Base-by-base conservation (phyloP, 176 grass and related monocot genomes). In the Triticum monococcum region DNA sequence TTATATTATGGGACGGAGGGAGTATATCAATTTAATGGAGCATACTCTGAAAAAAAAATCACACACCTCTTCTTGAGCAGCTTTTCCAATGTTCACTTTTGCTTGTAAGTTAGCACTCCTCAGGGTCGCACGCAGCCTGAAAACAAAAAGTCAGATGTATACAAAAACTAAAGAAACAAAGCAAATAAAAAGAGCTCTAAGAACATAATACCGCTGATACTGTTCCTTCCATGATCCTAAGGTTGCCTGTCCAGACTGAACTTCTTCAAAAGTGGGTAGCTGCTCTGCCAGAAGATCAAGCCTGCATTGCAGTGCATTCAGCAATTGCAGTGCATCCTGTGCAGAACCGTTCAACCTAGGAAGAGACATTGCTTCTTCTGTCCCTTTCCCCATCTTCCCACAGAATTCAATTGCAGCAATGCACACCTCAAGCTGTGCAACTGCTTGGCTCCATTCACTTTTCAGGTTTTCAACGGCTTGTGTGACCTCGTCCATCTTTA, bases 81-180 rank as follows among this genome's bases (percentile, higher is more conserved):
- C 86, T 88, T 92, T 95, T 77, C 59, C 89, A 52, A 98, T 94
- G 79, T 98, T 98, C 33, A 12, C 62, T 84, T 94, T 98, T 7
- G 92, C 97, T 91, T 98, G 90, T 23, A 98, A 83, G 52, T 96
- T 98, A 67, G 97, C 94, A 89, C 88, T 96, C 81, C 87, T 96
- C 36, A 96, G 79, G 8, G 28, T 83, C 57, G 8, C 80, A 70
- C 80, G 92, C 33, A 98, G 69, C 84, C 96, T 98, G 78, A 20
- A 81, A 81, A 32, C 35, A 78, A 0, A 2, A 45, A 69, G 75
- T 12, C 1, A 26, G 9, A 28, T 75, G 62, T 57, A 31, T 41
- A 81, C 1, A 24, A 22, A 86, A 28, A 23, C 10, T 43, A 81
- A 61, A 16, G 3, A 30, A 45, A 28, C 16, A 46, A n/a, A 8